Evolutionary conservation across 345 rosid genomes (phyloP).

Genomic region (Gossypium mustelinum): DNA sequence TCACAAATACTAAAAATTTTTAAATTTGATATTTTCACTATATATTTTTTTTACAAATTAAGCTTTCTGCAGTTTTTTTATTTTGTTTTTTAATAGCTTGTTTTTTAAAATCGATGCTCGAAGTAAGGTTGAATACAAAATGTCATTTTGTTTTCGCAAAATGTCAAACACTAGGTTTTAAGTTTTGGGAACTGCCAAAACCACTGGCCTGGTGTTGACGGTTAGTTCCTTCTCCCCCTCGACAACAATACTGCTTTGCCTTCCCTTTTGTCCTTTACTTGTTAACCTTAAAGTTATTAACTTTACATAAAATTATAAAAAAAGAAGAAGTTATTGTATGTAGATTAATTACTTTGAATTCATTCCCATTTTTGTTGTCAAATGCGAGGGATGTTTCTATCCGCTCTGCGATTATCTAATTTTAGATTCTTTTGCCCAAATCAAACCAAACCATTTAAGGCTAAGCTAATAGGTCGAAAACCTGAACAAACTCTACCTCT

Average conservation of each 20-base stretch:
- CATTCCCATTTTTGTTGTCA: constrained; percentile 7
- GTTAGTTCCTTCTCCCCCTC: constrained; percentile 18
- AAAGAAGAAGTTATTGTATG: neutral
- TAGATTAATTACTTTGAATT: constrained; percentile 12
- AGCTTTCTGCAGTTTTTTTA: no score
- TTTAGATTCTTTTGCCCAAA: constrained; percentile 1
- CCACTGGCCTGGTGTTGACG: constrained; percentile 32
- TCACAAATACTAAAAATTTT: no score
- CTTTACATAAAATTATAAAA: constrained; percentile 1
- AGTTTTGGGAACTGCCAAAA: constrained; percentile 42
- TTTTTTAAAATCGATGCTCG: neutral
- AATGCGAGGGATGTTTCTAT: neutral
- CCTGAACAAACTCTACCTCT: neutral
- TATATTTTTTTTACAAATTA: no score
- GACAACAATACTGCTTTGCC: constrained; percentile 24
- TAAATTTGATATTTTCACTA: no score
- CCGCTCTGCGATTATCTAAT: neutral
- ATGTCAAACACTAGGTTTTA: constrained; percentile 67
- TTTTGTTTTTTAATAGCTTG: no score
- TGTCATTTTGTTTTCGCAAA: constrained; percentile 32
- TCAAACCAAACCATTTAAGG: neutral
- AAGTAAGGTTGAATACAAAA: constrained; percentile 43
- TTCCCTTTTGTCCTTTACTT: constrained; percentile 23
- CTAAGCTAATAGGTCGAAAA: neutral
- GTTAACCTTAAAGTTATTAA: constrained; percentile 9